Percentiles rank a stretch among this genome's conserved stretches.
These are phyloP conservation scores for Podila clonocystis DNA, from an alignment of 192 early-diverging fungal species.

Conservation along the genomic window DNA sequence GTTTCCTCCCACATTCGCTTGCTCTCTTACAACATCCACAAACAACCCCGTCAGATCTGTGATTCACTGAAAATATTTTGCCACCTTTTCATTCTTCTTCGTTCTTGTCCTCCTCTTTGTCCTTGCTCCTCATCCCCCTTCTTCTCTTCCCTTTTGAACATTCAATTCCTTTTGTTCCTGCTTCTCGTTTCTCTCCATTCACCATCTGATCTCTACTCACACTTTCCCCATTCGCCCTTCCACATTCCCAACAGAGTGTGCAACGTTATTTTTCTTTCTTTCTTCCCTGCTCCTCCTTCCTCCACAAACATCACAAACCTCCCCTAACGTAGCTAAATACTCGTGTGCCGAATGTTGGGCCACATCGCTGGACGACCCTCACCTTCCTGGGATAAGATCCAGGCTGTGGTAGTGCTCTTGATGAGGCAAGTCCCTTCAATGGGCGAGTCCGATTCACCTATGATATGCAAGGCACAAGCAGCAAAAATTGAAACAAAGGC, in stretches of 20 bases:
- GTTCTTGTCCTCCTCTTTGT: too few relatives aligned
- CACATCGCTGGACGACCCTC: slow-evolving; percentile 93
- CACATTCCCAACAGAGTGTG: background rate
- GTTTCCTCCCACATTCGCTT: too few relatives aligned
- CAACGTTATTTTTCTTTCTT: background rate
- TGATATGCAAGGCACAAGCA: too few relatives aligned
- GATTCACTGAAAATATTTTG: too few relatives aligned
- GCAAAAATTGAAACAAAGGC: background rate
- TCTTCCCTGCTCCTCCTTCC: background rate
- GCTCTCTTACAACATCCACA: too few relatives aligned
- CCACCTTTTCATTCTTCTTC: too few relatives aligned
- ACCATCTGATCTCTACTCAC: background rate
- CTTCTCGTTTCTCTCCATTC: background rate
- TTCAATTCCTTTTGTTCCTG: background rate
- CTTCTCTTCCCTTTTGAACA: too few relatives aligned
- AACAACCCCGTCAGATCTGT: too few relatives aligned
- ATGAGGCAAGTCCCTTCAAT: slow-evolving; percentile 42
- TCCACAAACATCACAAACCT: background rate
- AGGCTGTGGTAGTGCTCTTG: slow-evolving; percentile 71
- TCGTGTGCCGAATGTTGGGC: slow-evolving; percentile 77
- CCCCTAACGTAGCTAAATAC: background rate
- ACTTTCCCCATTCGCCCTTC: background rate
- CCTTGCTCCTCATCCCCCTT: too few relatives aligned
- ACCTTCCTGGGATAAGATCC: slow-evolving; percentile 82
- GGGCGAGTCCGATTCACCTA: background rate